Conservation (phyloP, 1,139 yeast species). For the Pichiaceae sp. region DNA sequence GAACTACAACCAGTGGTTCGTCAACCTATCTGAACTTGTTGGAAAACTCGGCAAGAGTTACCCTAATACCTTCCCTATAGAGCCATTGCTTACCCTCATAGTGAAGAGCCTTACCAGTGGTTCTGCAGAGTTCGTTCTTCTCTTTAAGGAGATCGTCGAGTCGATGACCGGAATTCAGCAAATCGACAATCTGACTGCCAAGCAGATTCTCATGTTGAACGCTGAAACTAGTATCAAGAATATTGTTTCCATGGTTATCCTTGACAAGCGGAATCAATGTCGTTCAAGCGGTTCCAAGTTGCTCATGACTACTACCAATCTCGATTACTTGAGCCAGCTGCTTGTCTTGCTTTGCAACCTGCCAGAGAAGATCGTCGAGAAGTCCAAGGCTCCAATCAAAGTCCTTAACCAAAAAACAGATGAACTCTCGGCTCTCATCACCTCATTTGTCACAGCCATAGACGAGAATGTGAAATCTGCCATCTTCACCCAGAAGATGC, state of each 20-base stretch:
- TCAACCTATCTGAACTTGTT: constrained; percentile 57
- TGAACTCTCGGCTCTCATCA: constrained; percentile 57
- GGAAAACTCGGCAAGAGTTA: constrained; percentile 55
- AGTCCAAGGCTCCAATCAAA: constrained; percentile 47
- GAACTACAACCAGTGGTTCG: constrained; percentile 80
- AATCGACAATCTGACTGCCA: constrained; percentile 51
- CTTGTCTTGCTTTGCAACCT: constrained; percentile 55
- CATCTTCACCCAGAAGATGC: constrained; percentile 30
- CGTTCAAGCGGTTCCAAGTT: constrained; percentile 44
- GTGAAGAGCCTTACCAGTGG: constrained; percentile 57
- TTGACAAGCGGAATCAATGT: constrained; percentile 47
- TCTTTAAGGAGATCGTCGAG: constrained; percentile 59
- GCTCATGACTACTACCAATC: constrained; percentile 36
- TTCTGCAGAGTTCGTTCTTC: constrained; percentile 56
- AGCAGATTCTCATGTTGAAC: constrained; percentile 61
- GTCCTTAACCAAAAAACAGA: constrained; percentile 66
- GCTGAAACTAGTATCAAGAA: constrained; percentile 54
- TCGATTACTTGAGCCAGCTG: constrained; percentile 50
- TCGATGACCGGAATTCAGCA: constrained; percentile 82
- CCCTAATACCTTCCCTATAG: constrained; percentile 39
- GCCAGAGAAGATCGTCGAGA: constrained; percentile 32
- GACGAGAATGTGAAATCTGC: constrained; percentile 38
- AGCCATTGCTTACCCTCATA: constrained; percentile 50
- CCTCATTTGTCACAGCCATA: constrained; percentile 54
- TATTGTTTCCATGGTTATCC: constrained; percentile 53